Evolutionary conservation across 345 rosid species (phyloP), one percentile per base, ranked within the genome.

Genomic region (Lepidium sativum): DNA sequence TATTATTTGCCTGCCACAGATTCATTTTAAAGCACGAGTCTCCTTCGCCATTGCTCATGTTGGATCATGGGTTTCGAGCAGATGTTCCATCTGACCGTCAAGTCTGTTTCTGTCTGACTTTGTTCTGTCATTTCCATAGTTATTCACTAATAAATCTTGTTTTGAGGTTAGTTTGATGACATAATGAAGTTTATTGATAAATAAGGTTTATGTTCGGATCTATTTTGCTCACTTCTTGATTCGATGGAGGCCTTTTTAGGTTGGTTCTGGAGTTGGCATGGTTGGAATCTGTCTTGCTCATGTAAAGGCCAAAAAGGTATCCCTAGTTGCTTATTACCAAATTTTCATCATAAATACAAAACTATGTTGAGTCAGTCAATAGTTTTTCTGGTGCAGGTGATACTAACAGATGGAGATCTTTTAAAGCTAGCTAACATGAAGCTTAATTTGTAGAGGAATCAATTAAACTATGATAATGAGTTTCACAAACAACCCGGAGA

Each of bases 251-350:
- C 23, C 9, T 43, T 13, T 51, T 45, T 80, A 92, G 98, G 84
- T 92, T 64, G 98, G 98, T 72, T 87, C 91, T 12, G 97, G 98
- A 63, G 96, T 83, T 77, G 97, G 96, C 38, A 59, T 87, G 79
- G 84, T 86, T 50, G 96, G 97, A 68, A 70, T 89, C 62, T 87
- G 94, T 50, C 97, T 92, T 38, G 81, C 91, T 33, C 89, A 83
- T 60, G 84, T 83, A 15, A 89, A 84, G 65, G 96, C 94, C 68
- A 81, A 83, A 15, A 53, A 83, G 92, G 97, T 87, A 70, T 71
- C 65, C 25, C 2, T 53, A 18, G 2, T 31, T 54, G 6, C 56
- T 64, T n/a, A 42, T 34, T n/a, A 51, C 55, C 17, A 10, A 51
- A 15, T 23, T 51, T 61, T 42, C 49, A 11, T 39, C 49, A 33